These are phyloP conservation scores for Delitschia confertaspora DNA, from an alignment of 495 filamentous ascomycete species.

Conservation along the genomic window DNA sequence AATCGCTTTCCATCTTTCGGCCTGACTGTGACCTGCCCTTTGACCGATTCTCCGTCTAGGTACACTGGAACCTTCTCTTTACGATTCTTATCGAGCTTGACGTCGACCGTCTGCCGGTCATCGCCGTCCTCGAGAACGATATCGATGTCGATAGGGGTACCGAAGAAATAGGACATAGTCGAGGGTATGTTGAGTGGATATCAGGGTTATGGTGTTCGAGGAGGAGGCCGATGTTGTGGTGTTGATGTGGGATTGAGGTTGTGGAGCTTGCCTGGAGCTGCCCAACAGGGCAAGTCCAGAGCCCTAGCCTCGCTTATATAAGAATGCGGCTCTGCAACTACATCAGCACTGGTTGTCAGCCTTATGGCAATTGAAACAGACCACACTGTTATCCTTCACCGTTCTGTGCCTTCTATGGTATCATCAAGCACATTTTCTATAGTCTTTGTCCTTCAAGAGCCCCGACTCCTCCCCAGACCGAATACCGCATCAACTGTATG, in stretches of 20 bases:
- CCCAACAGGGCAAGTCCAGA: slow-evolving; percentile 1
- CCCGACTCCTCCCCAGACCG: too few species aligned
- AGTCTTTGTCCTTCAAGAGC: too few species aligned
- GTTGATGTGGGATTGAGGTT: background rate
- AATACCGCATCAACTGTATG: too few species aligned
- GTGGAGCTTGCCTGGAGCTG: background rate
- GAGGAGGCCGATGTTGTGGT: background rate
- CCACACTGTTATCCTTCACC: too few species aligned
- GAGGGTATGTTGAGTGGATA: background rate
- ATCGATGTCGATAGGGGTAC: slow-evolving; percentile 96
- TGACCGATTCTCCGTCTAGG: slow-evolving; percentile 97
- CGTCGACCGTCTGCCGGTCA: slow-evolving; percentile 88
- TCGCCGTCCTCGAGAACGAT: slow-evolving; percentile 92
- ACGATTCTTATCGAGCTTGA: slow-evolving; percentile 95
- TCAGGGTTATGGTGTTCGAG: background rate
- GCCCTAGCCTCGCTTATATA: too few species aligned
- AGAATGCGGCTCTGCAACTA: too few species aligned
- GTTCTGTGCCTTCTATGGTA: too few species aligned
- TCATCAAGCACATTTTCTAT: too few species aligned
- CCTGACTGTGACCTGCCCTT: slow-evolving; percentile 84
- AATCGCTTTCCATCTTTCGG: slow-evolving; percentile 97
- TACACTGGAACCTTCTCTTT: slow-evolving; percentile 95
- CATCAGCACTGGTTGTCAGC: too few species aligned
- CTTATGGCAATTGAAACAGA: too few species aligned
- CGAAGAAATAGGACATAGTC: slow-evolving; percentile 93